phyloP scores from a whole-genome alignment of 768 basidiomycete genomes.

The Coprinopsis cinerea region DNA sequence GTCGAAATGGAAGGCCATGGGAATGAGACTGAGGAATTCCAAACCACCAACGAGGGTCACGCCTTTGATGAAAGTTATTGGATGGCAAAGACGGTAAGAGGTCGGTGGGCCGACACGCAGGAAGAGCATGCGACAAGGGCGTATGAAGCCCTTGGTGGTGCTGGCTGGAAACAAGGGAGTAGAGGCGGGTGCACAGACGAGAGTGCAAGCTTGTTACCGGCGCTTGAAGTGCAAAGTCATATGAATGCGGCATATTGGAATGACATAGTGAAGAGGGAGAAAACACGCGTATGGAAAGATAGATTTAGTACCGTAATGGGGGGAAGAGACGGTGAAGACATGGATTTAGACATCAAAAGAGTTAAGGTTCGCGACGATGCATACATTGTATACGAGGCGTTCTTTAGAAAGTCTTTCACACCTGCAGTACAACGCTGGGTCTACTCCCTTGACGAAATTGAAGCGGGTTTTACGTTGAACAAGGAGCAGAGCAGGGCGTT shows the following conservation, averaged over 20 bases:
- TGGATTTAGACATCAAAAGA: too few relatives aligned
- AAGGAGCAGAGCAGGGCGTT: constrained; percentile 27
- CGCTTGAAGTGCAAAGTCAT: background rate
- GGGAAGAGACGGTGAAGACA: too few relatives aligned
- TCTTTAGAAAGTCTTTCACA: constrained; percentile 10
- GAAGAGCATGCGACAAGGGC: background rate
- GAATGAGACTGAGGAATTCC: too few relatives aligned
- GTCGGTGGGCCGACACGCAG: background rate
- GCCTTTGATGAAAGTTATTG: background rate
- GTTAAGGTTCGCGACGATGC: background rate
- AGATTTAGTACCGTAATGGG: too few relatives aligned
- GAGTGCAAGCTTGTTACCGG: background rate
- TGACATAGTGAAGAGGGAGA: background rate
- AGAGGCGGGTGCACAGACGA: constrained; percentile 3
- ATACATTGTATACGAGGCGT: background rate
- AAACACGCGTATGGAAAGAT: background rate
- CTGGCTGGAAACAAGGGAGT: constrained; percentile 7
- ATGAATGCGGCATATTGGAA: background rate
- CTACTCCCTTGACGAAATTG: constrained; percentile 4
- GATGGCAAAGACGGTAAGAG: background rate
- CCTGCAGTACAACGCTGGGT: background rate
- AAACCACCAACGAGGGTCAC: too few relatives aligned
- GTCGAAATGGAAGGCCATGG: constrained; percentile 1
- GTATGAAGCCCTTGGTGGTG: background rate
- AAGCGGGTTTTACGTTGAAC: constrained; percentile 18